A percentile compares a stretch with the other conserved stretches of the same genome.
These are phyloP conservation scores for Phytopythium kandeliae DNA, from an alignment of 352 stramenopile genomes.

Conservation along the genomic window DNA sequence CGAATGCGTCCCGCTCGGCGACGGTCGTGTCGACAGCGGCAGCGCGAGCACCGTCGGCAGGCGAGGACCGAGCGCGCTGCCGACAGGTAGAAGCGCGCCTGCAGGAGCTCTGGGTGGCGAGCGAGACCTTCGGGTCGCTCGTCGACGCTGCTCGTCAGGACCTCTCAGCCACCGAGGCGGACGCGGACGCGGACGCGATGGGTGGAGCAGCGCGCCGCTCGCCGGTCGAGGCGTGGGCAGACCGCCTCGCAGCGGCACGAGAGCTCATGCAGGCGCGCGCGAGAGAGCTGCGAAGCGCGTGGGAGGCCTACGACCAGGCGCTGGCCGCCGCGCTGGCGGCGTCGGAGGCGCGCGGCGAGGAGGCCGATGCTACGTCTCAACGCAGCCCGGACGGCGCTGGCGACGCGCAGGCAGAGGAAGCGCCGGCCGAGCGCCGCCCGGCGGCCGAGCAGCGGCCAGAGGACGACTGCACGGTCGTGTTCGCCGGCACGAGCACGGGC, in stretches of 20 bases:
- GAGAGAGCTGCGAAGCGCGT: slow-evolving; percentile 19
- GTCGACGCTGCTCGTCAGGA: slow-evolving; percentile 38
- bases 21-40: too few relatives aligned
- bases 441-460: slow-evolving; percentile 1
- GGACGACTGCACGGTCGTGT: slow-evolving; percentile 41
- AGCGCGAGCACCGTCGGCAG: too few relatives aligned
- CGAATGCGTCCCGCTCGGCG: too few relatives aligned
- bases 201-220: background rate
- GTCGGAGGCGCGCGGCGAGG: background rate
- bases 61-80: background rate
- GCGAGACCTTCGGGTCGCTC: slow-evolving; percentile 50
- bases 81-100: slow-evolving; percentile 14
- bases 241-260: slow-evolving; percentile 9
- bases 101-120: slow-evolving; percentile 31
- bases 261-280: slow-evolving; percentile 17
- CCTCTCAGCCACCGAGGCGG: slow-evolving; percentile 9
- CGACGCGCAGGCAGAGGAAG: background rate
- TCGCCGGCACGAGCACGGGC: slow-evolving; percentile 69
- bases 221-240: background rate
- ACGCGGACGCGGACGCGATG: background rate
- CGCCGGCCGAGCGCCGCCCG: background rate
- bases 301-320: slow-evolving; percentile 17
- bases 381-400: background rate
- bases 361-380: background rate
- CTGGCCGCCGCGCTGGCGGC: background rate